Conservation (phyloP, 495 filamentous ascomycete species). For the Clavariopsis aquatica region DNA sequence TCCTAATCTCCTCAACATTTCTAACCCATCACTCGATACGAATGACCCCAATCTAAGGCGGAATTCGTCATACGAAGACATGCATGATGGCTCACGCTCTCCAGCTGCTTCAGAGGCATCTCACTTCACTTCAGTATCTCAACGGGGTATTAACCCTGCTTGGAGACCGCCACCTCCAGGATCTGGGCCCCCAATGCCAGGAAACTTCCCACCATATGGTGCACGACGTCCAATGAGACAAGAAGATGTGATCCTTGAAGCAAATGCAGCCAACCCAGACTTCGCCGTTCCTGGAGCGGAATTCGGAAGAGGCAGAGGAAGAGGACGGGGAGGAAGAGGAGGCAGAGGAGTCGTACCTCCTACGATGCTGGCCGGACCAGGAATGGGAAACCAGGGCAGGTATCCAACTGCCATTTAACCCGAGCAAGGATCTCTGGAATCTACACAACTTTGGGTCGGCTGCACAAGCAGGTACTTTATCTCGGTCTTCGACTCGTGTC, state of each 20-base stretch:
- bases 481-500: conserved; percentile 20
- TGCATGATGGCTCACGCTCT: conserved; percentile 66
- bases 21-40: conserved; percentile 23
- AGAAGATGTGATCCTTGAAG: conserved; percentile 39
- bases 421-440: background rate
- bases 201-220: conserved; percentile 31
- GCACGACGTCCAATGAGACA: conserved; percentile 27
- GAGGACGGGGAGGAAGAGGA: conserved; percentile 21
- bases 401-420: conserved; percentile 33
- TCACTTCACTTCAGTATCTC: conserved; percentile 81
- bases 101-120: conserved; percentile 75
- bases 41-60: conserved; percentile 17
- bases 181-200: conserved; percentile 28
- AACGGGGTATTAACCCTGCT: conserved; percentile 81
- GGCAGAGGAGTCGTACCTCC: conserved; percentile 8
- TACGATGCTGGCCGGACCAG: conserved; percentile 11
- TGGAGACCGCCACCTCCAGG: conserved; percentile 62
- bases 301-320: conserved; percentile 26
- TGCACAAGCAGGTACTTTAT: background rate
- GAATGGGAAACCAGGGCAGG: conserved; percentile 31
- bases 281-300: conserved; percentile 36
- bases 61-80: conserved; percentile 56
- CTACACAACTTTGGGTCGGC: background rate
- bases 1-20: conserved; percentile 33
- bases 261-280: conserved; percentile 39